Conservation (phyloP, 805 yeast species). For the Yamadazyma kitorensis region DNA sequence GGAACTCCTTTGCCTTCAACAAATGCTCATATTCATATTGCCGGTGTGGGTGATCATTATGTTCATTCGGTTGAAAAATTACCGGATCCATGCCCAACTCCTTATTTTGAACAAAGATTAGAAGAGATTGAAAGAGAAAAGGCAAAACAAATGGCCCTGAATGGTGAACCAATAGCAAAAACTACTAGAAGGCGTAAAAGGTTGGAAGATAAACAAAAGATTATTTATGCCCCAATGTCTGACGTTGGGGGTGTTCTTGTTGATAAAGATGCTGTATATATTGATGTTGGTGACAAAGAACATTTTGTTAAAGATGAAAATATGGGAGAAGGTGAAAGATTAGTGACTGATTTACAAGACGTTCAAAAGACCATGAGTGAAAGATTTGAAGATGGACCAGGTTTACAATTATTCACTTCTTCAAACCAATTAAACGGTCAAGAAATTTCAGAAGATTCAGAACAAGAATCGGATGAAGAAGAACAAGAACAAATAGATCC, state of each 20-base stretch:
- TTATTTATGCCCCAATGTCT: conserved; percentile 98
- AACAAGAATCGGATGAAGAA: conserved; percentile 27
- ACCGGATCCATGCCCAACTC: conserved; percentile 99
- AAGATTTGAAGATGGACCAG: conserved; percentile 59
- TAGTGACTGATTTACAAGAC: conserved; percentile 78
- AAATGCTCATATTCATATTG: conserved; percentile 81
- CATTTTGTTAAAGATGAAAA: conserved; percentile 52
- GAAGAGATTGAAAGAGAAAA: conserved; percentile 79
- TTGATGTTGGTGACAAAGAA: conserved; percentile 65
- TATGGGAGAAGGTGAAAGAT: conserved; percentile 79
- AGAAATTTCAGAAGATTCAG: conserved; percentile 39
- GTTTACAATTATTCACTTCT: conserved; percentile 69
- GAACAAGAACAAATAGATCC: conserved; percentile 24
- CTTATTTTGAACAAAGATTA: conserved; percentile 79
- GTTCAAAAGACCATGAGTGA: conserved; percentile 60
- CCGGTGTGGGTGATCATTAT: conserved; percentile 91
- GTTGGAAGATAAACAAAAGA: conserved; percentile 89
- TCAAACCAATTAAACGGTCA: conserved; percentile 48
- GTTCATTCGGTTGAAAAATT: conserved; percentile 77
- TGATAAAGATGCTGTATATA: conserved; percentile 96
- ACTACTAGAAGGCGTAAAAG: conserved; percentile 74
- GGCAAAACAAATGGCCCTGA: conserved; percentile 60
- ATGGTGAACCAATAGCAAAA: conserved; percentile 52
- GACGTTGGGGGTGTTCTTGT: conserved; percentile 98
- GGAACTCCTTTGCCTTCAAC: conserved; percentile 79